phyloP scores from a whole-genome alignment of 108 stramenopile genomes.

The Pseudonitzschia pungens region DNA sequence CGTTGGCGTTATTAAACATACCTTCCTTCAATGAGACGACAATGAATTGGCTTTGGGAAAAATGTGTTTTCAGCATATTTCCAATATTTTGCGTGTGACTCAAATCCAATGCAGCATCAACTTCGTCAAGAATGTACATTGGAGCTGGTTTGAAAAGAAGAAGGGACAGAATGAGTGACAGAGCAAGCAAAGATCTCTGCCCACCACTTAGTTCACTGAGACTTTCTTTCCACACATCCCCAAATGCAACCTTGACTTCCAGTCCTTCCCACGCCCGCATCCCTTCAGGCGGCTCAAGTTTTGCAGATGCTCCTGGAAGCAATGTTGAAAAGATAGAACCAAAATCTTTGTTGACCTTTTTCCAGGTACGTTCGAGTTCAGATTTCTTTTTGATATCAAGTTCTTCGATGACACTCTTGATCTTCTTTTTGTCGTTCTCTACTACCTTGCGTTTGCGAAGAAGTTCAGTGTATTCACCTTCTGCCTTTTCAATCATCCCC shows the following conservation, averaged over 20 bases:
- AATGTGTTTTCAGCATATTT: conserved; percentile 98
- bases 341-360: conserved; percentile 97
- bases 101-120: conserved; percentile 97
- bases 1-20: conserved; percentile 99
- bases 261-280: conserved; percentile 93
- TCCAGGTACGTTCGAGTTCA: conserved; percentile 92
- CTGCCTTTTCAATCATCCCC: conserved; percentile 99
- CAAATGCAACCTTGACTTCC: conserved; percentile 97
- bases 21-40: conserved; percentile 98
- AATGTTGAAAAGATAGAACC: conserved; percentile 98
- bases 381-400: conserved; percentile 95
- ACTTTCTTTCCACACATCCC: conserved; percentile 96
- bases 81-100: conserved; percentile 99
- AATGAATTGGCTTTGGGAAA: conserved; percentile 98
- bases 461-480: conserved; percentile 97
- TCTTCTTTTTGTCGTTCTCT: conserved; percentile 98
- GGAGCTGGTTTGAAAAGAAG: conserved; percentile 99
- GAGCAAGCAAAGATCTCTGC: conserved; percentile 95
- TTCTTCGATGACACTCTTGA: conserved; percentile 94
- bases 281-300: conserved; percentile 96
- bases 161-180: conserved; percentile 95
- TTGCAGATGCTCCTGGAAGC: conserved; percentile 93
- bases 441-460: conserved; percentile 93
- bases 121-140: conserved; percentile 99
- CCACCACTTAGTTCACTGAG: conserved; percentile 98